Evolutionary conservation across 2,329 filamentous ascomycete genomes (phyloP).

Genomic region (Aureobasidium sp.): DNA sequence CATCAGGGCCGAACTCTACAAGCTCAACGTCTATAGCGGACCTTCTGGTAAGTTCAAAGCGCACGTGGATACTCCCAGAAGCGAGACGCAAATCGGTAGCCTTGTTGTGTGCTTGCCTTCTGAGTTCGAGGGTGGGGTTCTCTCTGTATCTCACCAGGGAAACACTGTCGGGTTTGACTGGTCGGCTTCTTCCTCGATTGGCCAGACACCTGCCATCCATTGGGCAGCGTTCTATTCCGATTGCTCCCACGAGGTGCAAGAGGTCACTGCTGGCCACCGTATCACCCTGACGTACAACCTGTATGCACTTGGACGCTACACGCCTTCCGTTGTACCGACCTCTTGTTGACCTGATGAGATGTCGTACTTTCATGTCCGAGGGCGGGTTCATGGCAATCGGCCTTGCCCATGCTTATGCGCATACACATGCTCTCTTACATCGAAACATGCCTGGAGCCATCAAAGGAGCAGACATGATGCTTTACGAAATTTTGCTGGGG

Average conservation of each 20-base stretch:
- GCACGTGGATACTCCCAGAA: slow-evolving; percentile 26
- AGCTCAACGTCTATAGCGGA: slow-evolving; percentile 43
- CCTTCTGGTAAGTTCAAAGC: slow-evolving; percentile 21
- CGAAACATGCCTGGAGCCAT: slow-evolving; percentile 21
- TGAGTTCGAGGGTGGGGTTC: slow-evolving; percentile 32
- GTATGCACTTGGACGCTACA: slow-evolving; percentile 35
- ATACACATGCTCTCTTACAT: slow-evolving; percentile 17
- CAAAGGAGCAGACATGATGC: slow-evolving; percentile 25
- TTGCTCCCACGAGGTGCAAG: slow-evolving; percentile 47
- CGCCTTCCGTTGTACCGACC: slow-evolving; percentile 32
- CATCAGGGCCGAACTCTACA: slow-evolving; percentile 50
- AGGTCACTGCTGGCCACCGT: slow-evolving; percentile 46
- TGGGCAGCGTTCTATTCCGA: slow-evolving; percentile 51
- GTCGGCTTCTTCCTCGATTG: slow-evolving; percentile 21
- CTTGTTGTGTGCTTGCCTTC: slow-evolving; percentile 22
- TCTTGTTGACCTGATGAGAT: slow-evolving; percentile 27
- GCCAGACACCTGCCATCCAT: slow-evolving; percentile 21
- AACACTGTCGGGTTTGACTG: slow-evolving; percentile 37
- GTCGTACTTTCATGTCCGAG: slow-evolving; percentile 31
- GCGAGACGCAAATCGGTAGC: slow-evolving; percentile 22
- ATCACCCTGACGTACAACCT: slow-evolving; percentile 57
- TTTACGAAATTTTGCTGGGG: slow-evolving; percentile 20
- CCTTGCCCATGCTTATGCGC: slow-evolving; percentile 23
- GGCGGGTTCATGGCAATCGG: slow-evolving; percentile 20
- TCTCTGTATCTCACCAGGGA: slow-evolving; percentile 38